Evolutionary conservation across 345 rosid species (phyloP).

Genomic region (Streptanthus diversifolius): DNA sequence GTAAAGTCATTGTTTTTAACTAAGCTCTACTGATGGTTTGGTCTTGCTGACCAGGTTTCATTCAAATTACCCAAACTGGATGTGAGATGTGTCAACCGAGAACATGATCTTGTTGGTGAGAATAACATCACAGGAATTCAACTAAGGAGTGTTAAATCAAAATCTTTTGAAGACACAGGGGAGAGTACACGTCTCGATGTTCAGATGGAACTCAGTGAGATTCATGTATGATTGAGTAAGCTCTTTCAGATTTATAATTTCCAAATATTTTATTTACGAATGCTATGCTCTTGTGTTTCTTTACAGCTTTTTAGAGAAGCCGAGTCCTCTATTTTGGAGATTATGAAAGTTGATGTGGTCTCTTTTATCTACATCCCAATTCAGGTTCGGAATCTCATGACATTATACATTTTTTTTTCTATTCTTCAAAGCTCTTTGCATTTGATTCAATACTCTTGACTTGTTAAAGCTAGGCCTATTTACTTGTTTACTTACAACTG

Average conservation of each 20-base stretch:
- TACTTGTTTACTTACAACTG: conserved; percentile 9
- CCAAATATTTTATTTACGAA: conserved; percentile 9
- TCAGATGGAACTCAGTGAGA: conserved; percentile 88
- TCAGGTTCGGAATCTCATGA: conserved; percentile 51
- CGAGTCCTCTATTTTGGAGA: conserved; percentile 74
- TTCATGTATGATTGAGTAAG: conserved; percentile 63
- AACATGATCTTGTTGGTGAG: conserved; percentile 59
- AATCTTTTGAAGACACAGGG: conserved; percentile 76
- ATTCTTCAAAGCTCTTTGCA: not conserved
- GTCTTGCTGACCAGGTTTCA: conserved; percentile 49
- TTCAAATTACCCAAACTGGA: conserved; percentile 78
- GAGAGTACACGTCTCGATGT: conserved; percentile 89
- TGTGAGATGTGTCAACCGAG: conserved; percentile 67
- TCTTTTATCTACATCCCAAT: conserved; percentile 76
- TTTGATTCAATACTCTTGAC: conserved; percentile 14
- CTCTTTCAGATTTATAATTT: conserved; percentile 23
- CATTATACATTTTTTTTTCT: not conserved
- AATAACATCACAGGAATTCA: conserved; percentile 85
- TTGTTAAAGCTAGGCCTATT: conserved; percentile 12
- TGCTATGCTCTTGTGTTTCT: conserved; percentile 28
- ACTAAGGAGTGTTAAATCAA: conserved; percentile 65
- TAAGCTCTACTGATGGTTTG: not conserved
- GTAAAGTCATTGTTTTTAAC: not conserved
- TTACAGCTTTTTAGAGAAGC: conserved; percentile 84
- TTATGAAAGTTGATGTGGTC: conserved; percentile 75